Conservation (phyloP, 192 early-diverging fungal species). For the Lunasporangiospora selenospora region DNA sequence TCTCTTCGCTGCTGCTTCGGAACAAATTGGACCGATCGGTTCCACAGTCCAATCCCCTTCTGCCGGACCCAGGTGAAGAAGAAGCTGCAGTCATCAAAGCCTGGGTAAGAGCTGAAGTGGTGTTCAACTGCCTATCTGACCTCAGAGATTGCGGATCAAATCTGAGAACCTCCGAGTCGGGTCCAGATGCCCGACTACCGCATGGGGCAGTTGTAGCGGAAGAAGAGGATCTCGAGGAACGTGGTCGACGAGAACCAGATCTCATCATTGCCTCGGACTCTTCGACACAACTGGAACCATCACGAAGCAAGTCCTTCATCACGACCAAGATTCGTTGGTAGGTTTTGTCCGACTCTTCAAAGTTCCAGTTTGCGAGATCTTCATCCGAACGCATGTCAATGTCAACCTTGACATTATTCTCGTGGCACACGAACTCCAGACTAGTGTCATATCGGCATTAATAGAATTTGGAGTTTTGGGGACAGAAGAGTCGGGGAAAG, state of each 20-base stretch:
- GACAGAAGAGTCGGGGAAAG: too few relatives aligned
- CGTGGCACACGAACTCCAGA: conserved; percentile 38
- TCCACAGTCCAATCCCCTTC: conserved; percentile 19
- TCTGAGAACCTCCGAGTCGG: too few relatives aligned
- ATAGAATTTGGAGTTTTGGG: too few relatives aligned
- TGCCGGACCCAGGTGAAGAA: neutral
- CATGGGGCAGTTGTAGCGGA: too few relatives aligned
- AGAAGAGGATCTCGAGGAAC: conserved; percentile 3
- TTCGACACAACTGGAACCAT: conserved; percentile 18
- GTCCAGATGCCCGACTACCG: too few relatives aligned
- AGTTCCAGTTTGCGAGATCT: conserved; percentile 36
- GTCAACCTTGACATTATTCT: conserved; percentile 39
- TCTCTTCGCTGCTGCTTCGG: neutral
- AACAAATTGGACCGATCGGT: conserved; percentile 16
- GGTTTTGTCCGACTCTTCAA: conserved; percentile 40
- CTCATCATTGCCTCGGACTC: conserved; percentile 2
- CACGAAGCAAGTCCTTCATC: conserved; percentile 34
- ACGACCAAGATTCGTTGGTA: conserved; percentile 35
- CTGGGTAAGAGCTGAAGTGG: too few relatives aligned
- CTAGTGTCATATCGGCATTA: too few relatives aligned
- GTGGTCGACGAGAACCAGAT: neutral
- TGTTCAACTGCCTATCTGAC: too few relatives aligned
- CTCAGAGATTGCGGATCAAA: too few relatives aligned
- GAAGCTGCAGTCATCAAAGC: neutral
- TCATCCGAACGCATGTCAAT: conserved; percentile 40